These are phyloP conservation scores for Aspergillus sp. DNA, from an alignment of 2,329 filamentous ascomycete genomes.

Conservation along the genomic window DNA sequence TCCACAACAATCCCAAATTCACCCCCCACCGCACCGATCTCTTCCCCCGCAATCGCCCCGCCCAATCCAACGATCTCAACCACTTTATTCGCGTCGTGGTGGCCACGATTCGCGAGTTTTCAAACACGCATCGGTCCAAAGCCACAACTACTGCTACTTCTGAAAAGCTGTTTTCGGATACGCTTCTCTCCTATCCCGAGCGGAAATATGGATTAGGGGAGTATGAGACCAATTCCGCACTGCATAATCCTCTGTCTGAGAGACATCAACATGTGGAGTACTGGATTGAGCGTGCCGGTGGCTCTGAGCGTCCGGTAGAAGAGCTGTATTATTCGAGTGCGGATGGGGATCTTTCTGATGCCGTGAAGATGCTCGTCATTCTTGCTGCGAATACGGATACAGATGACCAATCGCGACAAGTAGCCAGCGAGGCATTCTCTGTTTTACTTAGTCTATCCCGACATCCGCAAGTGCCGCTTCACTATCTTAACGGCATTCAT, in stretches of 20 bases:
- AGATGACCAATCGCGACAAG: neutral
- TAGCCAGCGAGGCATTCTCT: neutral
- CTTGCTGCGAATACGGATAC: neutral
- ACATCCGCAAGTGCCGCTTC: neutral
- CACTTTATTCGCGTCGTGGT: neutral
- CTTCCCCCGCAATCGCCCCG: neutral
- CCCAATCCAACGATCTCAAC: neutral
- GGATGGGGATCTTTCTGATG: conserved; percentile 1
- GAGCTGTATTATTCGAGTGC: neutral
- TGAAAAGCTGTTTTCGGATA: neutral
- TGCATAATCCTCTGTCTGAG: conserved; percentile 1
- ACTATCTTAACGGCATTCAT: neutral
- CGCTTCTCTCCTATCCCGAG: neutral
- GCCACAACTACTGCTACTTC: neutral
- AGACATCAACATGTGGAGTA: neutral
- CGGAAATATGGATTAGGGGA: conserved; percentile 1
- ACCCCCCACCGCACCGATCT: conserved; percentile 1
- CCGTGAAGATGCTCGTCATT: conserved; percentile 3
- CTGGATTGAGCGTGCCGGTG: neutral
- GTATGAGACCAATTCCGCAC: conserved; percentile 1
- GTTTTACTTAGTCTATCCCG: conserved; percentile 1
- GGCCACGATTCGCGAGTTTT: conserved; percentile 1
- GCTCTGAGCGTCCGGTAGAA: neutral
- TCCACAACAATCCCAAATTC: neutral
- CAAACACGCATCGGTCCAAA: neutral